These are phyloP conservation scores for Phytophthora fragariae DNA, from an alignment of 352 stramenopile genomes.

Conservation along the genomic window DNA sequence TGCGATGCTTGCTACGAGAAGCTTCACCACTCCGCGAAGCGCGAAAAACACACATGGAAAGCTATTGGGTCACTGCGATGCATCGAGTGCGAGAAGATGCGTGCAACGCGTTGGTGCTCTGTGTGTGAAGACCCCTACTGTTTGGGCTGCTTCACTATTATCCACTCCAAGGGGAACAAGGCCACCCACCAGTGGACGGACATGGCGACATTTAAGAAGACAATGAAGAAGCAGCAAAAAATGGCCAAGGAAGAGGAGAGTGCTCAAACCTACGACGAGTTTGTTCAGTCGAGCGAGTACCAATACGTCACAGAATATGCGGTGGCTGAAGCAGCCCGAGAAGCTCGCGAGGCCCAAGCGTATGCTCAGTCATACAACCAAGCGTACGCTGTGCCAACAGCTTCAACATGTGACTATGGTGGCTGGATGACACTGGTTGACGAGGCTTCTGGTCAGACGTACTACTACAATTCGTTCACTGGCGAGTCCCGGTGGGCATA, in stretches of 20 bases:
- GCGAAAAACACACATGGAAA: slow-evolving; percentile 82
- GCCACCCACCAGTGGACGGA: slow-evolving; percentile 70
- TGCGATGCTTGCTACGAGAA: slow-evolving; percentile 82
- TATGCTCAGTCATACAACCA: slow-evolving; percentile 24
- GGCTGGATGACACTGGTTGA: slow-evolving; percentile 73
- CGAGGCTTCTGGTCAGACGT: slow-evolving; percentile 63
- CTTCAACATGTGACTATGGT: slow-evolving; percentile 24
- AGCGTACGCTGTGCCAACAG: slow-evolving; percentile 12
- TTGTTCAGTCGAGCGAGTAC: slow-evolving; percentile 76
- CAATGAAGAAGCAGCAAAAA: slow-evolving; percentile 46
- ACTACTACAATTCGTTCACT: slow-evolving; percentile 82
- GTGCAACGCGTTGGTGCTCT: slow-evolving; percentile 78
- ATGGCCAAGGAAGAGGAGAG: slow-evolving; percentile 54
- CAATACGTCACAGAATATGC: slow-evolving; percentile 73
- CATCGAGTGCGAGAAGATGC: slow-evolving; percentile 89
- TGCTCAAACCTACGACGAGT: slow-evolving; percentile 82
- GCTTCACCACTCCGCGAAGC: slow-evolving; percentile 75
- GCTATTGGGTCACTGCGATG: slow-evolving; percentile 77
- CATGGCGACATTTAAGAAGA: slow-evolving; percentile 69
- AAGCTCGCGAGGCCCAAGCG: slow-evolving; percentile 26
- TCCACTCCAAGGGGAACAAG: slow-evolving; percentile 87
- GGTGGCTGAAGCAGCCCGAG: slow-evolving; percentile 31
- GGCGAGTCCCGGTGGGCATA: slow-evolving; percentile 76
- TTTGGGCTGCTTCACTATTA: slow-evolving; percentile 84
- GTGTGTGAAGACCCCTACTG: slow-evolving; percentile 84